Evolutionary conservation across 2,329 filamentous ascomycete genomes (phyloP), one percentile per base, ranked within the genome.

Genomic region (Rachicladosporium sp.): DNA sequence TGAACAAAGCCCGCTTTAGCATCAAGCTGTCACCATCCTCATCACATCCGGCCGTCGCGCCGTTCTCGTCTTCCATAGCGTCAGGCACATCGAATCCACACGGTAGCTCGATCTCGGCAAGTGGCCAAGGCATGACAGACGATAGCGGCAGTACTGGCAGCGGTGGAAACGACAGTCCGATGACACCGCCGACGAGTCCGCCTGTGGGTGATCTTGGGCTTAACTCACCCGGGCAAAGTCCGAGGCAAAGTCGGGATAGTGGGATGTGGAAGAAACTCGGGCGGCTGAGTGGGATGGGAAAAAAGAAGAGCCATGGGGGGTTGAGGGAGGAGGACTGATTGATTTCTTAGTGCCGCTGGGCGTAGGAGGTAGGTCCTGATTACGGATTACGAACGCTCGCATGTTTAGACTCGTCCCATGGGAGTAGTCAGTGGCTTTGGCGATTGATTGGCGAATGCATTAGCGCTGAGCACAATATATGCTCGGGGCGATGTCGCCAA

Each of bases 161-260:
- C 43, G 56, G 53, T 32, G 46, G 48, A 43, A 54, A 51, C 44
- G 62, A 64, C 2, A 63, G 37, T 80, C 53, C 80, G 71, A 78
- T 85, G 67, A 87, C 82, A 3, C 82, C 82, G 0, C 82, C 82
- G 1, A 83, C 74, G 2, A 83, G 78, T 3, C 80, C 82, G 29
- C 80, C 81, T 0, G 74, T 51, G 37, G 53, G 55, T 43, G 59
- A 59, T 35, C 40, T 49, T 37, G 43, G 39, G n/a, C 40, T 41
- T 9, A 44, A 38, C 33, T 10, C 34, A 9, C 15, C 21, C 34
- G 41, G 40, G 4, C 44, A 31, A 32, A 42, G 34, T 12, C 34
- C 42, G 36, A 31, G 33, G 34, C 13, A 31, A 10, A 33, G 30
- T 33, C 40, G 40, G 27, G 31, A 38, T 12, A 36, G 34, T 23